phyloP scores from a whole-genome alignment of 805 yeast genomes.

The Kuraishia hungarica region DNA sequence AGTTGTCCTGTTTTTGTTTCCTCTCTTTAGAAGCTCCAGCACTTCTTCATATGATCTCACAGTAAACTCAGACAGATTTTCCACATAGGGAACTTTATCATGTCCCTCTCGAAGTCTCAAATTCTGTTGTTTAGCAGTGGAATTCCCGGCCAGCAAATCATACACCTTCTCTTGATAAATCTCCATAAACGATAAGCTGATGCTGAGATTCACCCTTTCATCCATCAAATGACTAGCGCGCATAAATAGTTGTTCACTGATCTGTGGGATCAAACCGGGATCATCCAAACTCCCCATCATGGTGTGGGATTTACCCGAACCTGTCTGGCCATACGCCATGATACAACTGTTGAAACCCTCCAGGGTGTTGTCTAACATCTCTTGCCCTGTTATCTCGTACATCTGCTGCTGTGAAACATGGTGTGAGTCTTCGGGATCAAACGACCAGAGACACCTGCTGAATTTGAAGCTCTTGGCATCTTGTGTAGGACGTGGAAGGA shows the following conservation, averaged over 20 bases:
- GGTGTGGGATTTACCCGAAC: constrained; percentile 74
- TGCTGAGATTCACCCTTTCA: constrained; percentile 27
- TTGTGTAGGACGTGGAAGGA: constrained; percentile 4
- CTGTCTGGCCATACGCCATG: constrained; percentile 70
- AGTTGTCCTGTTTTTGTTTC: constrained; percentile 51
- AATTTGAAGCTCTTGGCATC: constrained; percentile 31
- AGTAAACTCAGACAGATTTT: constrained; percentile 44
- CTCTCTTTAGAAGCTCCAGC: constrained; percentile 33
- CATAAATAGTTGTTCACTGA: constrained; percentile 45
- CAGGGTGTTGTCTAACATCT: constrained; percentile 51
- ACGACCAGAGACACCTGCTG: constrained; percentile 46
- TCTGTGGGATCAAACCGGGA: constrained; percentile 60
- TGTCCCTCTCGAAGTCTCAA: constrained; percentile 53
- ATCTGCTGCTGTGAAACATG: constrained; percentile 41
- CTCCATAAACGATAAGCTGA: constrained; percentile 58
- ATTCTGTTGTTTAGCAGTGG: constrained; percentile 10
- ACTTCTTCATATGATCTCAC: constrained; percentile 46
- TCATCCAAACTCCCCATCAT: constrained; percentile 51
- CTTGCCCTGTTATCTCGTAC: constrained; percentile 47
- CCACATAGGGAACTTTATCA: constrained; percentile 67
- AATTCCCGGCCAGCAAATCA: constrained; percentile 38
- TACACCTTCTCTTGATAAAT: constrained; percentile 71
- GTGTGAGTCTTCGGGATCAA: constrained; percentile 19
- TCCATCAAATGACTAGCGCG: constrained; percentile 27
- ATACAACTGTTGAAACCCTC: constrained; percentile 40